Evolutionary conservation across 129 eudicot species (phyloP), one percentile per base, ranked within the genome.

Genomic region (Daucus carota): DNA sequence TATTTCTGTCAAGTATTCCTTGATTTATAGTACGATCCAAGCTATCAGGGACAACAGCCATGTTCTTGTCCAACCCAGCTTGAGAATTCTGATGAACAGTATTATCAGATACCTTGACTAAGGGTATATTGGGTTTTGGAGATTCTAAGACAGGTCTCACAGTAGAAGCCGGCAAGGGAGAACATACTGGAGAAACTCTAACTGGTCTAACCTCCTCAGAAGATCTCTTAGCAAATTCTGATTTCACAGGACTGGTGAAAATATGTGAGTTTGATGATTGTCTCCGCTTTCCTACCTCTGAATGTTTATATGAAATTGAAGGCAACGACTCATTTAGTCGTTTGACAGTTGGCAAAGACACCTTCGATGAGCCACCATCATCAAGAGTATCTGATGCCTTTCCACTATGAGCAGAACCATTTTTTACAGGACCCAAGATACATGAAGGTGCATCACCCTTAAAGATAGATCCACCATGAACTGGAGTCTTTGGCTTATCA

Each of bases 401-500:
- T 80, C 82, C 88, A 63, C 82, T 77, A 34, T 28, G 80, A 36
- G 31, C 68, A 48, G 48, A 80, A 45, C 57, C 32, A 74, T 71
- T 79, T 81, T 76, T 84, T 20, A 70, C 65, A 72, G 87, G 46
- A 77, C 74, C 85, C 73, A 78, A 70, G 46, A 75, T 57, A 54
- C 72, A 72, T 22, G 87, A 42, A 77, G 72, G 74, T 54, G 75
- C 84, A 76, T 84, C 82, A 75, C 45, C 80, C 82, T 84, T 90
- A 44, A 45, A 41, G 10, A 80, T 59, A 68, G 87, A 79, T 77
- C 84, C 83, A 81, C 91, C 97, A 83, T 93, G 98, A 60, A 93
- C 86, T 10, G 98, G 98, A 57, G 98, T 93, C 82, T 89, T 93
- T 74, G 98, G 91, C 78, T 78, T 84, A 68, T 89, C 96, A 28